Percentiles rank a stretch among this genome's conserved stretches.
These are phyloP conservation scores for Nakaseomyces uthaithaninus DNA, from an alignment of 1,139 yeast genomes.

Conservation along the genomic window DNA sequence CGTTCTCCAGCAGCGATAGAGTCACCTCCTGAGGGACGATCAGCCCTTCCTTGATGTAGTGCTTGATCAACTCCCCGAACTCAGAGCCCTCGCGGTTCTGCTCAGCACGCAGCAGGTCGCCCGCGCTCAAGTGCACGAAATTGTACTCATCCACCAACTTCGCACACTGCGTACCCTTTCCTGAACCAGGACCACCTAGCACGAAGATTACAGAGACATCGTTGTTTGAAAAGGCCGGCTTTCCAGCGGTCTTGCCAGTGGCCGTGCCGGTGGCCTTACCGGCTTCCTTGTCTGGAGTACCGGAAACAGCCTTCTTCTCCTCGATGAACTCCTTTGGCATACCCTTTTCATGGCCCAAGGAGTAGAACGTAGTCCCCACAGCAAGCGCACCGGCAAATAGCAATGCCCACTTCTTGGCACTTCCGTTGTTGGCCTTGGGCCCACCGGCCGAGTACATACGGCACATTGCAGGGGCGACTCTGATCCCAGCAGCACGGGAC, in stretches of 20 bases:
- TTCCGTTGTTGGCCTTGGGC: constrained; percentile 2
- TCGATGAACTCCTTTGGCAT: constrained; percentile 44
- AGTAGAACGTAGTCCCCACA: constrained; percentile 42
- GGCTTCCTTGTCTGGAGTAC: no score
- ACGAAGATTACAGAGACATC: constrained; percentile 78
- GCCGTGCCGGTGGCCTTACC: background rate
- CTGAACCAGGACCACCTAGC: constrained; percentile 81
- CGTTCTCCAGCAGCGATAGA: constrained; percentile 70
- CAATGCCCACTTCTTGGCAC: constrained; percentile 14
- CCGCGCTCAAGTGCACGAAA: constrained; percentile 87
- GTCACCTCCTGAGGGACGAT: constrained; percentile 97
- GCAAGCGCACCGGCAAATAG: constrained; percentile 32
- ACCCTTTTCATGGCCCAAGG: constrained; percentile 39
- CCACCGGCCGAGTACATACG: background rate
- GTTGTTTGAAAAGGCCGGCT: constrained; percentile 48
- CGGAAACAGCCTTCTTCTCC: constrained; percentile 10
- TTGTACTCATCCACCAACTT: constrained; percentile 71
- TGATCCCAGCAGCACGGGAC: no score
- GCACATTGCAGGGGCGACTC: no score
- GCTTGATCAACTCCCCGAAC: constrained; percentile 78
- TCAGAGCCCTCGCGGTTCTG: constrained; percentile 75
- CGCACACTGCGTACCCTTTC: constrained; percentile 95
- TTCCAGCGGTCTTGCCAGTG: constrained; percentile 12
- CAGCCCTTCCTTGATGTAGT: constrained; percentile 74
- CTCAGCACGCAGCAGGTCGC: constrained; percentile 88